phyloP scores from a whole-genome alignment of 805 yeast genomes.

The Yamadazyma sp. region DNA sequence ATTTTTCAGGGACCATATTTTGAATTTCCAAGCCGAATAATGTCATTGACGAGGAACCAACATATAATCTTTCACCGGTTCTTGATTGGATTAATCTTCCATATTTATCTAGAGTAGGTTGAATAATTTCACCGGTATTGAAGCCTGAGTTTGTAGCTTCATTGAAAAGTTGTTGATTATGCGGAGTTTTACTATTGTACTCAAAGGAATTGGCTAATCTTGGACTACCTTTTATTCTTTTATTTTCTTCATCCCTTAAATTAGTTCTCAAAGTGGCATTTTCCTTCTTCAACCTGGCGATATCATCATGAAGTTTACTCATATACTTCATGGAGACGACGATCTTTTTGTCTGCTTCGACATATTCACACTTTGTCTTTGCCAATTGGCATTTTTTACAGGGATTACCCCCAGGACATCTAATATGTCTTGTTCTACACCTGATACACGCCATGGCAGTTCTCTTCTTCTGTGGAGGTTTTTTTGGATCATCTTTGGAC shows the following conservation, averaged over 20 bases:
- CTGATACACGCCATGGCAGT: slow-evolving; percentile 53
- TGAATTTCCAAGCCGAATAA: slow-evolving; percentile 76
- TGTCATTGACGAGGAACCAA: slow-evolving; percentile 83
- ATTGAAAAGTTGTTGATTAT: slow-evolving; percentile 12
- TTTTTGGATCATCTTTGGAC: background rate
- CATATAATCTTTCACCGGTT: slow-evolving; percentile 72
- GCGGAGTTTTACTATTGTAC: slow-evolving; percentile 14
- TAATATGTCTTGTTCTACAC: slow-evolving; percentile 68
- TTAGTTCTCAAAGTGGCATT: slow-evolving; percentile 54
- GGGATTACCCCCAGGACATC: slow-evolving; percentile 78
- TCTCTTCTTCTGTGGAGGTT: slow-evolving; percentile 19
- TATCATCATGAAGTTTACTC: slow-evolving; percentile 63
- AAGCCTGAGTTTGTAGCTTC: slow-evolving; percentile 8
- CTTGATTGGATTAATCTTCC: slow-evolving; percentile 71
- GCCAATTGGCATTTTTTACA: slow-evolving; percentile 61
- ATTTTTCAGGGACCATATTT: slow-evolving; percentile 46
- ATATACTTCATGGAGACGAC: slow-evolving; percentile 72
- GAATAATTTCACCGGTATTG: slow-evolving; percentile 50
- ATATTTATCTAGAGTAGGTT: slow-evolving; percentile 67
- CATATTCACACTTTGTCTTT: slow-evolving; percentile 61
- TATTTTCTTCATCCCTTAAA: slow-evolving; percentile 27
- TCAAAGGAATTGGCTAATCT: slow-evolving; percentile 12
- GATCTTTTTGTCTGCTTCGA: slow-evolving; percentile 68
- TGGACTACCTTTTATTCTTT: slow-evolving; percentile 6
- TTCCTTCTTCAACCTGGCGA: slow-evolving; percentile 62